A percentile compares a stretch with the other conserved stretches of the same genome.
These are phyloP conservation scores for Agaricus blazei DNA, from an alignment of 768 basidiomycete species.

Conservation along the genomic window DNA sequence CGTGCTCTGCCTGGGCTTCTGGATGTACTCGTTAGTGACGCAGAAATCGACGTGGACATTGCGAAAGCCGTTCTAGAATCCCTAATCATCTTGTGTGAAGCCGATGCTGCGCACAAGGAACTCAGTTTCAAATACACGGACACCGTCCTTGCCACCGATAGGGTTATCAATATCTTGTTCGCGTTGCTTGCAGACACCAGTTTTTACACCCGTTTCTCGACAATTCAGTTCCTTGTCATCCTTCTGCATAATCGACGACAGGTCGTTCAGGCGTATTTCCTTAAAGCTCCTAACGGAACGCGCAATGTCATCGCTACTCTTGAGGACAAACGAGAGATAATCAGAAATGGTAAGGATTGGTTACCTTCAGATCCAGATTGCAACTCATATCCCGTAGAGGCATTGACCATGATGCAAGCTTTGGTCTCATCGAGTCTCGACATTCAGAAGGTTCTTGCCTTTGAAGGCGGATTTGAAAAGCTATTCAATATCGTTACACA, in stretches of 20 bases:
- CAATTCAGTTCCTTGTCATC: conserved; percentile 75
- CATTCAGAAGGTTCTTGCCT: conserved; percentile 94
- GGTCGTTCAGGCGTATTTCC: conserved; percentile 84
- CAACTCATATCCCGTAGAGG: conserved; percentile 46
- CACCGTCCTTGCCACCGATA: conserved; percentile 64
- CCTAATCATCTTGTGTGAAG: conserved; percentile 80
- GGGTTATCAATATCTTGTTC: conserved; percentile 71
- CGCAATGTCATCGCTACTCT: conserved; percentile 67
- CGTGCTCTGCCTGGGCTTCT: conserved; percentile 73
- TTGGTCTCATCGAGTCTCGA: conserved; percentile 84
- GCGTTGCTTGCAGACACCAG: conserved; percentile 66
- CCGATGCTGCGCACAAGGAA: conserved; percentile 54
- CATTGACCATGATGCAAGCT: conserved; percentile 74
- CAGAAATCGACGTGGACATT: conserved; percentile 86
- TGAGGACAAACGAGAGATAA: conserved; percentile 85
- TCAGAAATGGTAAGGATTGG: conserved; percentile 67
- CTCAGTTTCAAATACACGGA: conserved; percentile 86
- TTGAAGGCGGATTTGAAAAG: conserved; percentile 95
- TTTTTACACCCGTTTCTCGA: conserved; percentile 83
- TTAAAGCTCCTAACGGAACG: conserved; percentile 77
- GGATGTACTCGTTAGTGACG: conserved; percentile 80
- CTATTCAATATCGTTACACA: conserved; percentile 82
- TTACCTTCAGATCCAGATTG: background rate
- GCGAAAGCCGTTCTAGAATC: conserved; percentile 93
- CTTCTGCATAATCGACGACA: conserved; percentile 81